A percentile compares a stretch with the other conserved stretches of the same genome.
Conservation (phyloP, 352 stramenopile genomes). For the Phytophthora podocarpi region DNA sequence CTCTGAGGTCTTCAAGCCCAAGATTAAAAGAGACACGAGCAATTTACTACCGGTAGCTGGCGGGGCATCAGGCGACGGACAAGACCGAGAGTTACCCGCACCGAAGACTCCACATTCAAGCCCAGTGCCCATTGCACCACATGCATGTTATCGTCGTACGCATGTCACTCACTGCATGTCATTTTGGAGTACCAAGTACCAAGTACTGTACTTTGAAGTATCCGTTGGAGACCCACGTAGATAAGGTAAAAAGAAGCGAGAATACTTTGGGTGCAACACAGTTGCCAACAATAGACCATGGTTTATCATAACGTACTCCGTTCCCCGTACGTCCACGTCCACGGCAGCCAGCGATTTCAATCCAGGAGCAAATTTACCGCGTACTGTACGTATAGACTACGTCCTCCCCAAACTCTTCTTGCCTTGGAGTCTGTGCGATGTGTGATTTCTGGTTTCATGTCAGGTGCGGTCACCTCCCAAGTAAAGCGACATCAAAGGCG, state of each 20-base stretch:
- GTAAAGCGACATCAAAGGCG: too few species aligned
- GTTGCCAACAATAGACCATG: slow-evolving; percentile 18
- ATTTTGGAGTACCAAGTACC: slow-evolving; percentile 11
- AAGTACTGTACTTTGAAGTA: slow-evolving; percentile 9
- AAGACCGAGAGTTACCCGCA: slow-evolving; percentile 5
- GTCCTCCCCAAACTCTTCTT: neutral
- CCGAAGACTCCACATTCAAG: too few species aligned
- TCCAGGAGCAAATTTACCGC: too few species aligned
- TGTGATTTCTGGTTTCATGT: too few species aligned
- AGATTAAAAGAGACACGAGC: too few species aligned
- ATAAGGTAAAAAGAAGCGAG: slow-evolving; percentile 3
- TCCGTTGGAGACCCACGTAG: slow-evolving; percentile 11
- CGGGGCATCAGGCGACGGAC: neutral
- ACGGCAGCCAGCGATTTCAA: too few species aligned
- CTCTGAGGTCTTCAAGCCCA: slow-evolving; percentile 14
- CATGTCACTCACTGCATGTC: slow-evolving; percentile 11
- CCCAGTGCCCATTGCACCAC: neutral
- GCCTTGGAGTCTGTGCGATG: too few species aligned
- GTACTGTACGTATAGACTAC: too few species aligned
- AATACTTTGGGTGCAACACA: slow-evolving; percentile 1
- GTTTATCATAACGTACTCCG: slow-evolving; percentile 8
- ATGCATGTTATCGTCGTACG: slow-evolving; percentile 1
- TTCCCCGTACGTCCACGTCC: too few species aligned
- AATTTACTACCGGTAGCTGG: too few species aligned
- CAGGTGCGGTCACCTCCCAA: neutral